These are phyloP conservation scores for Funneliformis mosseae DNA, from an alignment of 192 early-diverging fungal genomes.

Conservation along the genomic window DNA sequence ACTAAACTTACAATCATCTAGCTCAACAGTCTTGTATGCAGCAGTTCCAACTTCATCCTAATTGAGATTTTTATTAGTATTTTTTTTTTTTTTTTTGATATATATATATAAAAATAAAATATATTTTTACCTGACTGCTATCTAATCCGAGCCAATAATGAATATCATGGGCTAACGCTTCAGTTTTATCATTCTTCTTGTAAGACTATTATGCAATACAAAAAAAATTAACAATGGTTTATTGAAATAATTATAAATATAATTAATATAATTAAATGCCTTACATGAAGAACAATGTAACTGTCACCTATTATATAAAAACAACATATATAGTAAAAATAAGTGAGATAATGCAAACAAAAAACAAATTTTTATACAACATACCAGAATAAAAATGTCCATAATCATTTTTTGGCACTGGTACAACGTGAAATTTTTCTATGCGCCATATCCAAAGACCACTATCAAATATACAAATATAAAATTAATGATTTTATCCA, in stretches of 20 bases:
- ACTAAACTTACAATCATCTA: slow-evolving; percentile 64
- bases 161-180: slow-evolving; percentile 71
- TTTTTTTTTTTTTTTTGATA: not conserved
- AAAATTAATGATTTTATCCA: not conserved
- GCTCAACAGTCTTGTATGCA: slow-evolving; percentile 82
- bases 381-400: slow-evolving; percentile 71
- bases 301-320: slow-evolving; percentile 57
- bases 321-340: not conserved
- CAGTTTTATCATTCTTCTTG: slow-evolving; percentile 55
- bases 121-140: slow-evolving; percentile 60
- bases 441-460: slow-evolving; percentile 79
- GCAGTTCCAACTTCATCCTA: slow-evolving; percentile 79
- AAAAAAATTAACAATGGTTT: not conserved
- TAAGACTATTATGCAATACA: slow-evolving; percentile 14
- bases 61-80: not conserved
- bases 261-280: not conserved
- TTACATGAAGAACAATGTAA: slow-evolving; percentile 76
- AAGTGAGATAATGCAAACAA: not conserved
- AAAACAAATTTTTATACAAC: not conserved
- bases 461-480: slow-evolving; percentile 35
- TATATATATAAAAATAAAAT: not conserved
- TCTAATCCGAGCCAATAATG: slow-evolving; percentile 86
- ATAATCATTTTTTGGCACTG: slow-evolving; percentile 60
- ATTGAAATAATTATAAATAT: not conserved
- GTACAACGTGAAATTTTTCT: slow-evolving; percentile 72